These are phyloP conservation scores for Aphanomyces cochlioides DNA, from an alignment of 352 stramenopile species.

Conservation along the genomic window DNA sequence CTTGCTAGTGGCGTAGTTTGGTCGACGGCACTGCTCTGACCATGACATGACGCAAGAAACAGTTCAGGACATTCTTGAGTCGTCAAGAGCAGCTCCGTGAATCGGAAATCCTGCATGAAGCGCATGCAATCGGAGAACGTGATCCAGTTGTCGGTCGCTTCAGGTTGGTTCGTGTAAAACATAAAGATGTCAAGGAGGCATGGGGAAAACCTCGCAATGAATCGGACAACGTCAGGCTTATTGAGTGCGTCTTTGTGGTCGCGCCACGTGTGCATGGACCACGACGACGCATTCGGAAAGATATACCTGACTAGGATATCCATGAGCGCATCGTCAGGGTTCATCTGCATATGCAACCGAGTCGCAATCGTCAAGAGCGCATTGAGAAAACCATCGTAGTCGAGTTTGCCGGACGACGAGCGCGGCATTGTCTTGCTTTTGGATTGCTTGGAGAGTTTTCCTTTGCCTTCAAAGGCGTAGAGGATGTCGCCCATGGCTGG, in stretches of 20 bases:
- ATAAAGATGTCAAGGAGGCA: conserved; percentile 67
- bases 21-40: conserved; percentile 29
- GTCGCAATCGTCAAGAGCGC: conserved; percentile 63
- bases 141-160: conserved; percentile 51
- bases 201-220: conserved; percentile 64
- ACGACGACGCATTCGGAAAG: conserved; percentile 53
- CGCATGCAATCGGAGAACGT: conserved; percentile 62
- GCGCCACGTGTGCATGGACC: conserved; percentile 50
- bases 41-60: conserved; percentile 56
- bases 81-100: conserved; percentile 64
- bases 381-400: conserved; percentile 75
- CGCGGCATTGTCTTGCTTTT: neutral
- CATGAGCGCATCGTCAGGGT: conserved; percentile 58
- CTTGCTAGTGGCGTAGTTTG: neutral
- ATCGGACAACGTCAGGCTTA: conserved; percentile 49
- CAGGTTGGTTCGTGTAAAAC: conserved; percentile 61
- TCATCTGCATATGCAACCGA: conserved; percentile 34
- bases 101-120: conserved; percentile 71
- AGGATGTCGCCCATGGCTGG: conserved; percentile 73
- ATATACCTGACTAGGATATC: conserved; percentile 56
- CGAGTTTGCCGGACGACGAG: conserved; percentile 60
- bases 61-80: conserved; percentile 66
- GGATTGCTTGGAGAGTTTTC: conserved; percentile 37
- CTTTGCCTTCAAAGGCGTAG: conserved; percentile 74
- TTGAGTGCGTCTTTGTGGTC: conserved; percentile 48